Evolutionary conservation across 108 stramenopile genomes (phyloP).

Genomic region (Nitzschia putrida): DNA sequence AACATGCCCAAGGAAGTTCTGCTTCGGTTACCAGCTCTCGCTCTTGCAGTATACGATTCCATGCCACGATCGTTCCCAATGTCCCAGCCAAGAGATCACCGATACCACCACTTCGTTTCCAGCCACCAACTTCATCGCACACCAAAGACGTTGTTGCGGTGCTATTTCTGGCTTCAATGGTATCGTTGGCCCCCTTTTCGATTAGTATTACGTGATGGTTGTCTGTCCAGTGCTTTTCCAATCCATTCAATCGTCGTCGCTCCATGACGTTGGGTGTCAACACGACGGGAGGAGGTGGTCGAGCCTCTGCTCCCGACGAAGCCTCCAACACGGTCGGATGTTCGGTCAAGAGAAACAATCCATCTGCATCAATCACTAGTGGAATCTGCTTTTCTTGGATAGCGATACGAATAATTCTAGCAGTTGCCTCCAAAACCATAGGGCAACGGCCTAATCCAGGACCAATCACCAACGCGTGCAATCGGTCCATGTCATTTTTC

Average conservation of each 20-base stretch:
- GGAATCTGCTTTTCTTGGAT: conserved; percentile 45
- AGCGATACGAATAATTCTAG: conserved; percentile 62
- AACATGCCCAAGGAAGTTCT: conserved; percentile 56
- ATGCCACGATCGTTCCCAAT: conserved; percentile 73
- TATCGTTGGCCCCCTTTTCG: conserved; percentile 40
- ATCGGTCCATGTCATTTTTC: conserved; percentile 41
- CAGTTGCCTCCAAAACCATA: conserved; percentile 58
- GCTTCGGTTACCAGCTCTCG: conserved; percentile 18
- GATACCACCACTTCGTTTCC: conserved; percentile 95
- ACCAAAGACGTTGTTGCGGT: conserved; percentile 32
- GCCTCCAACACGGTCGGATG: conserved; percentile 41
- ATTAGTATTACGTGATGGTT: conserved; percentile 14
- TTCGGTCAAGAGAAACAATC: conserved; percentile 79
- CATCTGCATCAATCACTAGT: conserved; percentile 95
- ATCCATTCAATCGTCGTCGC: conserved; percentile 61
- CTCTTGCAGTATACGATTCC: conserved; percentile 61
- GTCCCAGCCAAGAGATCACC: conserved; percentile 94
- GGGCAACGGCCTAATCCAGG: conserved; percentile 92
- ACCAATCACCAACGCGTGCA: conserved; percentile 89
- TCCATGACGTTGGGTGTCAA: conserved; percentile 96
- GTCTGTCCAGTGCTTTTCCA: background rate
- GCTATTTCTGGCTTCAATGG: conserved; percentile 18
- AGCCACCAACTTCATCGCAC: conserved; percentile 80
- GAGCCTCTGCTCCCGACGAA: conserved; percentile 8
- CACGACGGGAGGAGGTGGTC: conserved; percentile 38